phyloP scores from a whole-genome alignment of 352 stramenopile species.

The Blastocystis sp. region DNA sequence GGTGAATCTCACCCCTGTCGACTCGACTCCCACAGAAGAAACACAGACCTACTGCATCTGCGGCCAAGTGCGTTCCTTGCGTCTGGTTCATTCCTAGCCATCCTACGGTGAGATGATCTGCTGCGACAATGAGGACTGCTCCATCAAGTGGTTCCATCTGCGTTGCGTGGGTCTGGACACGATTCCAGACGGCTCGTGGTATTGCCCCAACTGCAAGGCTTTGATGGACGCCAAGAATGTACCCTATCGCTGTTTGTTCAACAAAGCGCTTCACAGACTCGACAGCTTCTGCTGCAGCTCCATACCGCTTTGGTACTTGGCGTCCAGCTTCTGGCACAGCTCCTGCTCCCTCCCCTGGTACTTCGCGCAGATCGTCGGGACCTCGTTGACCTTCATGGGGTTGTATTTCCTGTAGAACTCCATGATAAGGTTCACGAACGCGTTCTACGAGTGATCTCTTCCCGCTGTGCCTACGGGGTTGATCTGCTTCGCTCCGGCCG shows the following conservation, averaged over 20 bases:
- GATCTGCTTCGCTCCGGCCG: not conserved
- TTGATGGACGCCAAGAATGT: slow-evolving; percentile 30
- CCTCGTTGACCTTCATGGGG: slow-evolving; percentile 34
- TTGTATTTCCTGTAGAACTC: slow-evolving; percentile 64
- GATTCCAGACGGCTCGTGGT: slow-evolving; percentile 66
- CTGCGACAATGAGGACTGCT: slow-evolving; percentile 65
- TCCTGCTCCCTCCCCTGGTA: slow-evolving; percentile 39
- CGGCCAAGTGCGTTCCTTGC: slow-evolving; percentile 22
- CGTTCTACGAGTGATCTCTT: not conserved
- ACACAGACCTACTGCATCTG: slow-evolving; percentile 59
- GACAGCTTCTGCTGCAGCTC: not conserved
- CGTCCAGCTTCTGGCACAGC: slow-evolving; percentile 55
- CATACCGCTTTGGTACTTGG: slow-evolving; percentile 8
- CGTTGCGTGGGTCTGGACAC: slow-evolving; percentile 48
- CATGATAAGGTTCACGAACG: slow-evolving; percentile 11
- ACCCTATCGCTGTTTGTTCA: slow-evolving; percentile 22
- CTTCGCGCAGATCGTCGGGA: not conserved
- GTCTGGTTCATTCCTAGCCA: slow-evolving; percentile 30
- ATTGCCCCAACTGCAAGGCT: slow-evolving; percentile 47
- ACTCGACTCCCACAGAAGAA: slow-evolving; percentile 18
- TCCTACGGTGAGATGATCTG: slow-evolving; percentile 68
- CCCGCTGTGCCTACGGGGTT: not conserved
- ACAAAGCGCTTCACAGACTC: not conserved
- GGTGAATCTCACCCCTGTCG: not conserved
- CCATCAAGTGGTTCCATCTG: slow-evolving; percentile 68